Conservation (phyloP, 441 rosid species). For the Breynia disticha region DNA sequence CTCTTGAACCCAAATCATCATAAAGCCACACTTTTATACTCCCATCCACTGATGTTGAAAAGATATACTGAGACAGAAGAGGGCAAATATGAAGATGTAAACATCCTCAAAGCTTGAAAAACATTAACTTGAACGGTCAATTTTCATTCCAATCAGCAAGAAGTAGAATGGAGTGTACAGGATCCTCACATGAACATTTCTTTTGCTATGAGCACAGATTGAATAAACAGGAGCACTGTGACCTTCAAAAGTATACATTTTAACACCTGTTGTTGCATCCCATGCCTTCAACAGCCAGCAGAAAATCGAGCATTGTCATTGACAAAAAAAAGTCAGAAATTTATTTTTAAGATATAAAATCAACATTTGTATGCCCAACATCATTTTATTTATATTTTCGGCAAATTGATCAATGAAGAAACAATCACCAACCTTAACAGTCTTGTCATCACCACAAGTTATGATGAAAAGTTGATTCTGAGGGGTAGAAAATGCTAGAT, state of each 20-base stretch:
- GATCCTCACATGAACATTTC: constrained; percentile 28
- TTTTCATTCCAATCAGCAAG: too few relatives aligned
- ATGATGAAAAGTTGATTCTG: constrained; percentile 26
- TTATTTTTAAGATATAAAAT: background rate
- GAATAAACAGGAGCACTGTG: constrained; percentile 52
- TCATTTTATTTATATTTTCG: too few relatives aligned
- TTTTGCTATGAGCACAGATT: constrained; percentile 35
- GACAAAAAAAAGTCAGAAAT: background rate
- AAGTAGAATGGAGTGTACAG: too few relatives aligned
- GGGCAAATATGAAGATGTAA: background rate
- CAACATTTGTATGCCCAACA: too few relatives aligned
- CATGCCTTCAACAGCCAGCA: constrained; percentile 31
- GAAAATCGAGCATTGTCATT: constrained; percentile 1
- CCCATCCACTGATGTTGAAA: constrained; percentile 48
- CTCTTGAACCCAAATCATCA: constrained; percentile 33
- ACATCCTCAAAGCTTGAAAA: background rate
- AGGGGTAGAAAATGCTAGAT: constrained; percentile 38
- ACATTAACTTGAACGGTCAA: too few relatives aligned
- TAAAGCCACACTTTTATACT: constrained; percentile 52
- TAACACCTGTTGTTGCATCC: constrained; percentile 33
- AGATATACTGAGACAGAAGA: constrained; percentile 28
- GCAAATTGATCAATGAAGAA: background rate
- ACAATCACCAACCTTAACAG: constrained; percentile 34
- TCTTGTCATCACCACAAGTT: constrained; percentile 57
- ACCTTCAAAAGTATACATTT: constrained; percentile 38